Evolutionary conservation across 805 yeast species (phyloP), one percentile per base, ranked within the genome.

Genomic region (Candida railenensis): DNA sequence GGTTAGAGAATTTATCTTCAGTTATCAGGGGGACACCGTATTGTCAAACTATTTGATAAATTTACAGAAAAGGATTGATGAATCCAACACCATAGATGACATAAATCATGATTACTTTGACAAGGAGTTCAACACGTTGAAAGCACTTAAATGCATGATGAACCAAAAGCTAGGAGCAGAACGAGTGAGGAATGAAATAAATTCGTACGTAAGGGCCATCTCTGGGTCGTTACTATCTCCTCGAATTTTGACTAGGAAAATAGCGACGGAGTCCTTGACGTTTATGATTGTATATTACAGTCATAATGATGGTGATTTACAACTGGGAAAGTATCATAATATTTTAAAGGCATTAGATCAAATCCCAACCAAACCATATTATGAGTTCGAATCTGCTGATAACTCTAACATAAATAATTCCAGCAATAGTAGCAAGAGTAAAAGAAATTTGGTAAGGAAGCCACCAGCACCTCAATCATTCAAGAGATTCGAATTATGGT

Each of bases 1-100:
- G 97, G 94, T 89, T 0, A 74, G 80, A 42, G 75, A 73, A 19
- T 94, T 94, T 56, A 73, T 89, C n/a, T 69, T 63, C 49, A 81
- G 76, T 43, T 76, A 80, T 38, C 95, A 89, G 61, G 98, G 98
- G 8, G 89, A 86, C 48, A 77, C 84, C 7, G 87, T 89, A 0
- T 74, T 94, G 44, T 81, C 89, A 5, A 80, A 82, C 14, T 82
- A 81, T 33, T 68, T 73, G 44, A 55, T 58, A 21, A 67, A 69
- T 46, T 56, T 94, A 38, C 80, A 78, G 47, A 83, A 81, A 41
- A 71, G 83, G 45, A 66, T 67, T 15, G 50, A 51, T 28, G 45
- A 40, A 12, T 69, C 65, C 22, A 39, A 43, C 28, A 7, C 30
- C 11, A 54, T 56, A 18, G 57, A 68, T 33, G 74, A 77, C 46